Conservation (phyloP, 495 filamentous ascomycete genomes). For the Elaphomyces granulatus region DNA sequence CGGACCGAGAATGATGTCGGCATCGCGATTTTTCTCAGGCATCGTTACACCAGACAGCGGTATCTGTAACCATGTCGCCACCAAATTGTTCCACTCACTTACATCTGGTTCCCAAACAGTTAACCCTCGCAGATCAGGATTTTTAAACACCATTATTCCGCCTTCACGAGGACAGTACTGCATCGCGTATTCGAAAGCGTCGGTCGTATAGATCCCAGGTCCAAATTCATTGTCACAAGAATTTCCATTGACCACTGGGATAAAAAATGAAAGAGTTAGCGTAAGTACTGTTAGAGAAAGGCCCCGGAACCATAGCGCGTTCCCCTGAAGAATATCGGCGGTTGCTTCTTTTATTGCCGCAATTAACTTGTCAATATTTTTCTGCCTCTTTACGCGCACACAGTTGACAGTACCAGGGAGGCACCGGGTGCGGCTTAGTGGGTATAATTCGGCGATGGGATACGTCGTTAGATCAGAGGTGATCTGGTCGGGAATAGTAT, state of each 20-base stretch:
- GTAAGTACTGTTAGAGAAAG: background rate
- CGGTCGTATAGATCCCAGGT: slow-evolving; percentile 5
- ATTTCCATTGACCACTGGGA: slow-evolving; percentile 25
- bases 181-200: background rate
- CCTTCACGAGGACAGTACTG: background rate
- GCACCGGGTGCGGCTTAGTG: too few relatives aligned
- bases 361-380: slow-evolving; percentile 4
- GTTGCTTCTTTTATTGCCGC: too few relatives aligned
- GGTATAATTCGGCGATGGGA: too few relatives aligned
- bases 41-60: too few relatives aligned
- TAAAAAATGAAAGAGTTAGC: background rate
- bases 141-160: slow-evolving; percentile 6
- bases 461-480: too few relatives aligned
- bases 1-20: too few relatives aligned
- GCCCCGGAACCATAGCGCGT: too few relatives aligned
- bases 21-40: too few relatives aligned
- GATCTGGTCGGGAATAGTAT: background rate
- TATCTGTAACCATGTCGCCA: background rate
- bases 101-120: slow-evolving; percentile 3
- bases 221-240: slow-evolving; percentile 7
- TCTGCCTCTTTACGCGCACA: background rate
- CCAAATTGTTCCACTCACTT: slow-evolving; percentile 3
- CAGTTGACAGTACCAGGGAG: background rate
- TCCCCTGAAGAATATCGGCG: too few relatives aligned
- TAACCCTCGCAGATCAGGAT: slow-evolving; percentile 4